phyloP scores from a whole-genome alignment of 1,139 yeast species.

The Taphrina flavorubra region DNA sequence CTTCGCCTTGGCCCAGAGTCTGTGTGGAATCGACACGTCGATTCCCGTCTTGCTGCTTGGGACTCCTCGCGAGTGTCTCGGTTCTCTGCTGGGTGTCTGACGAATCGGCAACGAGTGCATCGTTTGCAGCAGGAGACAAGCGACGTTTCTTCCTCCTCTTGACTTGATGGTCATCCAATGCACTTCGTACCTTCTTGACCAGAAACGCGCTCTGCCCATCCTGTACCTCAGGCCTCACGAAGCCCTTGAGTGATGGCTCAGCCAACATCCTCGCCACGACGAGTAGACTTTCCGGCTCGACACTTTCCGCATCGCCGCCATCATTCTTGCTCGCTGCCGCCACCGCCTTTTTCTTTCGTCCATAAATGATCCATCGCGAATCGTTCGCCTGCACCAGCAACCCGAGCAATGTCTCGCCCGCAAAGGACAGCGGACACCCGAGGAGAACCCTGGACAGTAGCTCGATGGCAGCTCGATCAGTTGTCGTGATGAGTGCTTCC shows the following conservation, averaged over 20 bases:
- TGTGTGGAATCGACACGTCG: background rate
- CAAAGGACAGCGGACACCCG: background rate
- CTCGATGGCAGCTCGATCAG: conserved; percentile 30
- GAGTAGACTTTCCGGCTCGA: background rate
- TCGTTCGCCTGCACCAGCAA: conserved; percentile 29
- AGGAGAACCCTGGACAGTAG: background rate
- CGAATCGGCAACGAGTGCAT: background rate
- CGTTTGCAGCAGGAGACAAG: background rate
- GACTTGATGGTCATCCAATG: conserved; percentile 23
- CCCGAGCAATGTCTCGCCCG: conserved; percentile 22
- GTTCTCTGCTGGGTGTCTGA: background rate
- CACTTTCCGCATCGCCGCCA: background rate
- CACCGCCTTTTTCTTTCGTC: background rate
- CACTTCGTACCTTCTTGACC: conserved; percentile 14
- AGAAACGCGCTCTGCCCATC: conserved; percentile 12
- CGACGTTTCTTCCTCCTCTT: conserved; percentile 15
- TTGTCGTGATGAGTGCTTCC: conserved; percentile 17
- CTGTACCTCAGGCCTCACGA: background rate
- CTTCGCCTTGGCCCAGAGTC: background rate
- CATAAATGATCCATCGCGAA: conserved; percentile 34
- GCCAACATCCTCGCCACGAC: conserved; percentile 1
- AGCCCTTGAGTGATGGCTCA: background rate
- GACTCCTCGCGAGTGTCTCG: background rate
- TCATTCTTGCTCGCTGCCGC: background rate
- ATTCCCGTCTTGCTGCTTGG: background rate